Percentiles rank a stretch among this genome's conserved stretches.
phyloP scores from a whole-genome alignment of 2,329 filamentous ascomycete genomes.

The Fusarium sp. region DNA sequence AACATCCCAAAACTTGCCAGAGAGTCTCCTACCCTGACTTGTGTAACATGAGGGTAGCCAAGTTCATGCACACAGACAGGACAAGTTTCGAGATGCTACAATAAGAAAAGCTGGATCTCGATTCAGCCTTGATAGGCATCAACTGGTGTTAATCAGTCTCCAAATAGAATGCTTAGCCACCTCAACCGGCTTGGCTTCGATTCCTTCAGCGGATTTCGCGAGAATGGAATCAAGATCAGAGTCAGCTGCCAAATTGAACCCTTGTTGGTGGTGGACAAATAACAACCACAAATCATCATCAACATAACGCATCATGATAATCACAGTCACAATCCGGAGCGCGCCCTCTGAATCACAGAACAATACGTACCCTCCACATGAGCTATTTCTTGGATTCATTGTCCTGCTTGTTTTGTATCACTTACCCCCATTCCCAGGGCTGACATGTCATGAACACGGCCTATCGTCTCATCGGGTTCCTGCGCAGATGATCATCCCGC shows the following conservation, averaged over 20 bases:
- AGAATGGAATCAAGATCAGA: background rate
- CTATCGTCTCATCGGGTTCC: conserved; percentile 43
- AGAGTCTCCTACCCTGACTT: background rate
- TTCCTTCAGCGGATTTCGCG: background rate
- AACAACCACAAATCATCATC: conserved; percentile 8
- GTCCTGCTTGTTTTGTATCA: background rate
- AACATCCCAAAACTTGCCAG: background rate
- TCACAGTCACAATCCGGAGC: conserved; percentile 4
- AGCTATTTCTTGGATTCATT: conserved; percentile 27
- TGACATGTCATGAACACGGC: conserved; percentile 22
- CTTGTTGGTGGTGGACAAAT: conserved; percentile 3
- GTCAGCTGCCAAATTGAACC: conserved; percentile 4
- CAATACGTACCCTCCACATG: conserved; percentile 22
- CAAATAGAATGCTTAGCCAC: conserved; percentile 3
- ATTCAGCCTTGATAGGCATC: conserved; percentile 6
- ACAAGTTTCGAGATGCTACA: conserved; percentile 19
- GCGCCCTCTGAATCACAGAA: conserved; percentile 8
- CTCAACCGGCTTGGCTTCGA: background rate
- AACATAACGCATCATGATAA: conserved; percentile 1
- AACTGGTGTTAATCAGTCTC: background rate
- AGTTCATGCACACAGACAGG: conserved; percentile 16
- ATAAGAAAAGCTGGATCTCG: conserved; percentile 17
- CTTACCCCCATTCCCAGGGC: background rate
- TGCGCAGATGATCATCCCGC: conserved; percentile 44
- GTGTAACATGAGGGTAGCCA: conserved; percentile 13